phyloP scores from a whole-genome alignment of 2,329 filamentous ascomycete genomes.

The Nothophaeocryptopus gaeumannii region DNA sequence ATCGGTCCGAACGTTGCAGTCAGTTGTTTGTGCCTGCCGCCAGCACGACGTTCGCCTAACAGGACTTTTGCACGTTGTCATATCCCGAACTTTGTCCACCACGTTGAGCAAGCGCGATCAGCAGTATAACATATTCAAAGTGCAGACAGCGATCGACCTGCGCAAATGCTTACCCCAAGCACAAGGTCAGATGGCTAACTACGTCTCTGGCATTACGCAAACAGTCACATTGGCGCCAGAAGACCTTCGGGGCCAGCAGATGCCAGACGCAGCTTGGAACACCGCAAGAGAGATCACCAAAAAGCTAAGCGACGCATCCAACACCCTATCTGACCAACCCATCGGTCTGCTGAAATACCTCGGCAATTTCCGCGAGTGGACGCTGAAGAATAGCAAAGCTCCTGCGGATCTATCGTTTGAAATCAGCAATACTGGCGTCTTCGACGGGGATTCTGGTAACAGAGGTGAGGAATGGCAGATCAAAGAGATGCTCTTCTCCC shows the following conservation, averaged over 20 bases:
- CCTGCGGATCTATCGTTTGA: slow-evolving; percentile 44
- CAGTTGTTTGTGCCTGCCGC: slow-evolving; percentile 34
- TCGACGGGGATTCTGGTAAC: slow-evolving; percentile 27
- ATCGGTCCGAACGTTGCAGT: slow-evolving; percentile 26
- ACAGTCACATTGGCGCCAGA: slow-evolving; percentile 5
- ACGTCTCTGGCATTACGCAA: slow-evolving; percentile 26
- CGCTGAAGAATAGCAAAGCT: slow-evolving; percentile 38
- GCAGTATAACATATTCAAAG: slow-evolving; percentile 36
- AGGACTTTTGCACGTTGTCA: slow-evolving; percentile 41
- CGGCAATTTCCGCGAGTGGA: slow-evolving; percentile 42
- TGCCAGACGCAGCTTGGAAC: slow-evolving; percentile 34
- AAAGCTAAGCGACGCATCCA: slow-evolving; percentile 34
- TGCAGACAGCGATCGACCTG: slow-evolving; percentile 43
- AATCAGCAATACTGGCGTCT: slow-evolving; percentile 46
- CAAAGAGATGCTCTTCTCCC: slow-evolving; percentile 43
- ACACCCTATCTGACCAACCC: slow-evolving; percentile 39
- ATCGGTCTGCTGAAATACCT: slow-evolving; percentile 46
- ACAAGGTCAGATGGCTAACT: slow-evolving; percentile 38
- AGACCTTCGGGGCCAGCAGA: background rate
- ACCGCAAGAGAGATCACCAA: slow-evolving; percentile 34
- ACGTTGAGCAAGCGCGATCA: slow-evolving; percentile 24
- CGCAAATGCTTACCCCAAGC: slow-evolving; percentile 36
- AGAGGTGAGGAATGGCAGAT: slow-evolving; percentile 25
- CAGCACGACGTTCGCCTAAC: slow-evolving; percentile 42
- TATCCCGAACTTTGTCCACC: slow-evolving; percentile 39